Percentiles rank a stretch among this genome's conserved stretches.
Conservation (phyloP, 495 filamentous ascomycete genomes). For the Hypoxylon rickii region DNA sequence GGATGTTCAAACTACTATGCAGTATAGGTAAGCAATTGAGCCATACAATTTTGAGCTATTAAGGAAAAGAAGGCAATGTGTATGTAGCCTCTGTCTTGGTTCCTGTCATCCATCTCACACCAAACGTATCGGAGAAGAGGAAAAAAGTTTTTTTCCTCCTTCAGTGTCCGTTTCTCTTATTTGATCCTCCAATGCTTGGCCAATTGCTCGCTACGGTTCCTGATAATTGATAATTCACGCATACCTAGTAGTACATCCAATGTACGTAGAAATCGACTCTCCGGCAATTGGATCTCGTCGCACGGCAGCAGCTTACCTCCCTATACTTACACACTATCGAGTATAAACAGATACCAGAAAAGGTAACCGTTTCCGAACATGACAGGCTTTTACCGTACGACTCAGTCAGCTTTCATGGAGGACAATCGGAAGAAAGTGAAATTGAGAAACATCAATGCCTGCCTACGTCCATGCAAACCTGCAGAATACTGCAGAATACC, state of each 20-base stretch:
- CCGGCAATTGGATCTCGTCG: constrained; percentile 17
- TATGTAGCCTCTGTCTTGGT: constrained; percentile 6
- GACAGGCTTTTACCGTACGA: constrained; percentile 5
- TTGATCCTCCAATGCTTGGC: constrained; percentile 7
- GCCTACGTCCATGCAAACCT: too few relatives aligned
- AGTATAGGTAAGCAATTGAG: too few relatives aligned
- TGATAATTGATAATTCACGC: constrained; percentile 14
- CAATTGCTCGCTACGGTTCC: constrained; percentile 14
- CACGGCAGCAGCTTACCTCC: constrained; percentile 19
- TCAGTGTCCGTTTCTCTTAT: not conserved
- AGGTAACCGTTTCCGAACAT: constrained; percentile 17
- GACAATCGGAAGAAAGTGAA: constrained; percentile 3
- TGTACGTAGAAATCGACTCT: constrained; percentile 12
- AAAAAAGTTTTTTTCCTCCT: not conserved
- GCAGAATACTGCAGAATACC: too few relatives aligned
- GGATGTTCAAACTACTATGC: not conserved
- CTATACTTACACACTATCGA: not conserved
- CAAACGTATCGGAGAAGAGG: not conserved
- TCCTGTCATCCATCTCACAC: not conserved
- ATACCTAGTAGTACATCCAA: too few relatives aligned
- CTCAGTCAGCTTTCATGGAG: constrained; percentile 15
- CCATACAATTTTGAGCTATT: too few relatives aligned
- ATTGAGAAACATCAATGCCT: constrained; percentile 7
- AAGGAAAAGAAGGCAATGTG: not conserved
- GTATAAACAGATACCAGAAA: constrained; percentile 13